Percentiles rank a stretch among this genome's conserved stretches.
Conservation (phyloP, 2,329 filamentous ascomycete species). For the Exophiala viscosa region DNA sequence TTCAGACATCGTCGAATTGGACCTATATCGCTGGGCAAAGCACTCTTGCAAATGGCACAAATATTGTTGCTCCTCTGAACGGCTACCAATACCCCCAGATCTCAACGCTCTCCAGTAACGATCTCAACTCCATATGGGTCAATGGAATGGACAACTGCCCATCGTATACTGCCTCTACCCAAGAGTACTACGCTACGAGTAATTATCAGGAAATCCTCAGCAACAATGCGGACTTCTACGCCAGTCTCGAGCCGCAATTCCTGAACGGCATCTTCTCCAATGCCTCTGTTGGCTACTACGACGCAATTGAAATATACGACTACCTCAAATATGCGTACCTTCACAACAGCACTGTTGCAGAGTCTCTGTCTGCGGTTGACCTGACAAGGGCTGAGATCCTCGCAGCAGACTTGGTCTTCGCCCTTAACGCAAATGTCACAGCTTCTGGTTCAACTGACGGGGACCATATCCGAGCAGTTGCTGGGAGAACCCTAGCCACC, state of each 20-base stretch:
- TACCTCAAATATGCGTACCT: constrained; percentile 53
- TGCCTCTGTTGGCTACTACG: constrained; percentile 45
- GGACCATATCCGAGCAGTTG: constrained; percentile 37
- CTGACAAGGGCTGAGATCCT: constrained; percentile 32
- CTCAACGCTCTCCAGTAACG: constrained; percentile 40
- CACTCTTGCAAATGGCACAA: constrained; percentile 47
- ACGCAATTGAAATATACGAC: constrained; percentile 55
- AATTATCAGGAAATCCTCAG: constrained; percentile 40
- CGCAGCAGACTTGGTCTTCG: constrained; percentile 49
- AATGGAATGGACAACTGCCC: constrained; percentile 48
- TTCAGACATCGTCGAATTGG: constrained; percentile 34
- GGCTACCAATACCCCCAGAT: constrained; percentile 59
- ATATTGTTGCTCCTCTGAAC: constrained; percentile 46
- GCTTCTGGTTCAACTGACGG: constrained; percentile 19
- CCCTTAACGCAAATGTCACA: constrained; percentile 38
- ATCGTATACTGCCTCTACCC: constrained; percentile 34
- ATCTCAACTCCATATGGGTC: constrained; percentile 51
- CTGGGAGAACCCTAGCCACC: constrained; percentile 42
- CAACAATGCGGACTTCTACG: constrained; percentile 45
- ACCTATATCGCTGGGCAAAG: constrained; percentile 37
- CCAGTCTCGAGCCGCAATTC: constrained; percentile 40
- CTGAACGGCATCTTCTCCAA: constrained; percentile 42
- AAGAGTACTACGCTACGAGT: constrained; percentile 41
- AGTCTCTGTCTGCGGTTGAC: constrained; percentile 33
- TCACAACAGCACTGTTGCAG: constrained; percentile 48